Evolutionary conservation across 306 rosid species (phyloP).

Genomic region (Pterocarpus santalinus): DNA sequence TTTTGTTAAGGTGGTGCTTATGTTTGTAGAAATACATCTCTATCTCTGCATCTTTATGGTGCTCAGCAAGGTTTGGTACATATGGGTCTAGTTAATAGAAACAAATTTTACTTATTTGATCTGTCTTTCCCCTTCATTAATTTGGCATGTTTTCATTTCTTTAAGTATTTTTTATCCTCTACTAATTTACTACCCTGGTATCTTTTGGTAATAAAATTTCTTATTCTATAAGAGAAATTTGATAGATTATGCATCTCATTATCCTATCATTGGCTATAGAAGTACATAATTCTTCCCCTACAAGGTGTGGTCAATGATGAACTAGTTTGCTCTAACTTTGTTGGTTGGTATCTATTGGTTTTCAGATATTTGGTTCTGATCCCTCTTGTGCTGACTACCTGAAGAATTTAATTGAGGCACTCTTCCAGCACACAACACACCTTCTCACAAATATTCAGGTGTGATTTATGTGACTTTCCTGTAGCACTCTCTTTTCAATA

Average conservation of each 20-base stretch:
- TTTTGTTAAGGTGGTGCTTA: too few species aligned
- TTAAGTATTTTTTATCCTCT: conserved; percentile 10
- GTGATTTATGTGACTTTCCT: conserved; percentile 32
- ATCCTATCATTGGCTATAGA: conserved; percentile 21
- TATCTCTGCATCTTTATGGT: conserved; percentile 4
- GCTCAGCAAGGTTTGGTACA: background rate
- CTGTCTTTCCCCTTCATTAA: too few species aligned
- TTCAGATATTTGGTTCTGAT: conserved; percentile 99
- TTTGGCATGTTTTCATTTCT: background rate
- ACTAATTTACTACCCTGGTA: conserved; percentile 1
- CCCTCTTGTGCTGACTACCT: conserved; percentile 93
- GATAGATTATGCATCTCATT: conserved; percentile 28
- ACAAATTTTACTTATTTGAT: too few species aligned
- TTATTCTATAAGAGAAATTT: background rate
- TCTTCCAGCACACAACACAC: conserved; percentile 82
- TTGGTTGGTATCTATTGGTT: conserved; percentile 48
- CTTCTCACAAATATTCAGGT: conserved; percentile 96
- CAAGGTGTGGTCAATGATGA: conserved; percentile 32
- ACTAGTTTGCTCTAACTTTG: conserved; percentile 38
- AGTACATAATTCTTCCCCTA: conserved; percentile 1
- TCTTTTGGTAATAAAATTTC: conserved; percentile 11
- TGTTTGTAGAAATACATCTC: too few species aligned
- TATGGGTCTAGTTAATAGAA: background rate
- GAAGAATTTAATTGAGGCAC: conserved; percentile 88
- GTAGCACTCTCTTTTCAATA: conserved; percentile 31